Evolutionary conservation across 2,329 filamentous ascomycete genomes (phyloP).

Genomic region (Venturia pyrina): DNA sequence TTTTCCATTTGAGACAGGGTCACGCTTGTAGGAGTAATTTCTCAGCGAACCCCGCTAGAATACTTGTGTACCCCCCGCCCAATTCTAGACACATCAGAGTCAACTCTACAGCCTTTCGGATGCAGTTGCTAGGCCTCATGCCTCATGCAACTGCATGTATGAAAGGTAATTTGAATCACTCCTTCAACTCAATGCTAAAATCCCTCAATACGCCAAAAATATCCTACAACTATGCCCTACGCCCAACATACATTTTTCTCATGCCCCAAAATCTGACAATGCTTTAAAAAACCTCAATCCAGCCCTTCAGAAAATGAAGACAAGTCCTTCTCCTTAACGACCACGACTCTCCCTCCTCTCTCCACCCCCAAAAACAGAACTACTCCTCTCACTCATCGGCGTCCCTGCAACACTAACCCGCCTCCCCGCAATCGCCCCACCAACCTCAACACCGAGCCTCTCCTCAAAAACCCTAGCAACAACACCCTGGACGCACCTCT

Average conservation of each 20-base stretch:
- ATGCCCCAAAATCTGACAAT: not conserved
- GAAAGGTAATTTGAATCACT: too few relatives aligned
- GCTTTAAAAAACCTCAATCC: not conserved
- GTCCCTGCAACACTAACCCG: not conserved
- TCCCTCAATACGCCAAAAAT: not conserved
- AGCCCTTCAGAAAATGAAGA: not conserved
- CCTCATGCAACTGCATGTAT: too few relatives aligned
- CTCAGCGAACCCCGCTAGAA: too few relatives aligned
- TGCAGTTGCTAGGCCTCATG: too few relatives aligned
- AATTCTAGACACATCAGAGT: too few relatives aligned
- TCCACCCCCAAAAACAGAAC: constrained; percentile 5
- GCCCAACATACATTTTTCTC: not conserved
- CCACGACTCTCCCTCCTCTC: constrained; percentile 7
- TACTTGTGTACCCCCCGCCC: too few relatives aligned
- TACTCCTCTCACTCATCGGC: constrained; percentile 10
- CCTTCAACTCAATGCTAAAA: too few relatives aligned
- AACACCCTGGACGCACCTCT: constrained; percentile 66
- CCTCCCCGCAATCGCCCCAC: not conserved
- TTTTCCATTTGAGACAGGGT: too few relatives aligned
- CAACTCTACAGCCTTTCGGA: too few relatives aligned
- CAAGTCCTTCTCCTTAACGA: not conserved
- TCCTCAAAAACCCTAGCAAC: constrained; percentile 77
- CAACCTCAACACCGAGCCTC: constrained; percentile 36
- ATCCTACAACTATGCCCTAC: not conserved
- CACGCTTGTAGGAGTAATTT: too few relatives aligned